Evolutionary conservation across 345 rosid species (phyloP).

Genomic region (Lepidium didymum): DNA sequence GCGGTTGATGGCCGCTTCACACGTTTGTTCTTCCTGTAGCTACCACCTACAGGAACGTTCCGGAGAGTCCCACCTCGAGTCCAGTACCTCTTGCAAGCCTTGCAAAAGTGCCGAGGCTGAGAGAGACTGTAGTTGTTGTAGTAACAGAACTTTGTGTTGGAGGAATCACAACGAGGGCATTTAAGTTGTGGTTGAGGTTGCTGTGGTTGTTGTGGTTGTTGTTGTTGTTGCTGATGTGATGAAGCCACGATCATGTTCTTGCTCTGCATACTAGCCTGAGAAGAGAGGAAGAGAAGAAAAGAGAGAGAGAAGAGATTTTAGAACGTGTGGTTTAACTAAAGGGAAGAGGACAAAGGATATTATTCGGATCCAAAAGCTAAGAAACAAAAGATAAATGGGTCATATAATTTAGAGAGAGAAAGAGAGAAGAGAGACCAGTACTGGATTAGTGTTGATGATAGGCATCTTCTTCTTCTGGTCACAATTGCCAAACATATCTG

Average conservation of each 20-base stretch:
- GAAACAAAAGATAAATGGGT: constrained; percentile 43
- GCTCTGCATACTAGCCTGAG: constrained; percentile 29
- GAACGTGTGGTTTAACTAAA: constrained; percentile 32
- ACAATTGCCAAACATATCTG: constrained; percentile 49
- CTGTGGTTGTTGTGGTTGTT: constrained; percentile 31
- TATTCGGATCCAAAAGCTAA: constrained; percentile 51
- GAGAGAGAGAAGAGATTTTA: constrained; percentile 20
- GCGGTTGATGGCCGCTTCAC: constrained; percentile 40
- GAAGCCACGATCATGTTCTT: constrained; percentile 46
- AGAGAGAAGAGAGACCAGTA: constrained; percentile 45
- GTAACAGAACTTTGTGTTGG: constrained; percentile 74
- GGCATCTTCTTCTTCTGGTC: constrained; percentile 44
- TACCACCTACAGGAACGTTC: constrained; percentile 73
- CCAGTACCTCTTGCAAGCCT: constrained; percentile 75
- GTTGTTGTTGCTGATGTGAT: constrained; percentile 31
- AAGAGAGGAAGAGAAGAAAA: constrained; percentile 8
- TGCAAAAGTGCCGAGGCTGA: constrained; percentile 68
- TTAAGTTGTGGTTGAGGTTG: constrained; percentile 43
- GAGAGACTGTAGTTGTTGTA: constrained; percentile 75
- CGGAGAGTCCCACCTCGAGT: constrained; percentile 61
- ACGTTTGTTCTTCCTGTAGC: constrained; percentile 67
- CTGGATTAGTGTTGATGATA: constrained; percentile 49
- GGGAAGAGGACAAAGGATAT: constrained; percentile 26
- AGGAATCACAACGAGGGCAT: constrained; percentile 75
- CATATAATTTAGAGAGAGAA: constrained; percentile 47